Base-by-base conservation (phyloP, 2,329 filamentous ascomycete species). In the Colletotrichum nymphaeae region DNA sequence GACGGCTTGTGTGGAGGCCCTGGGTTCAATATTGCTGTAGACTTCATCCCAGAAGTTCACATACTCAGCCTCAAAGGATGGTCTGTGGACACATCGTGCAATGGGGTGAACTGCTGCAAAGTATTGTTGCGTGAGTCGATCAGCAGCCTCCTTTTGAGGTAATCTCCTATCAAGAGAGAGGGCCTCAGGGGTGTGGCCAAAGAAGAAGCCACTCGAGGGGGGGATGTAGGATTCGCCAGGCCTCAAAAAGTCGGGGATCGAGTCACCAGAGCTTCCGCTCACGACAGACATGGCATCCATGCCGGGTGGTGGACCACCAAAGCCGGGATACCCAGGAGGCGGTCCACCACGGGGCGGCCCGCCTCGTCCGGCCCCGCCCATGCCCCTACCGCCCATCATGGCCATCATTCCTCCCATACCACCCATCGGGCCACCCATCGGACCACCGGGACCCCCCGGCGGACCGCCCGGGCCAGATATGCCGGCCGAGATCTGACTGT, bases 51-150 rank as follows among this genome's bases (percentile, higher is more conserved):
- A 94, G 77, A 95, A 94, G 1, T 83, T 80, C 2, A 86, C 81
- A 77, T 94, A 95, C 57, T 91, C 87, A 22, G 84, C 83, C 78
- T 94, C 89, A 72, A 95, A 92, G 0, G 90, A 90, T 1, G 91
- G 90, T 26, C 89, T 86, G 79, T 95, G 93, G 1, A 94, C 85
- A 49, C 90, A 88, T n/a, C 90, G 88, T 28, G 91, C 91, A 67
- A 95, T 87, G 2, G 90, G 88, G 79, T 95, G 92, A 16, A 94
- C 93, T 19, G 89, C 88, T 30, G 85, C 78, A 80, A 92, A 93
- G 77, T 95, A 95, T 69, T 92, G 91, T 57, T 87, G 83, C 57
- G 94, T 84, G 3, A 95, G 84, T 46, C 86, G 85, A 79, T 94
- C 90, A 4, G 91, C 90, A 4, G 88, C 85, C 12, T 82, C 79